Conservation (phyloP, 257 asterid genomes). For the Solanum chiquidenum region DNA sequence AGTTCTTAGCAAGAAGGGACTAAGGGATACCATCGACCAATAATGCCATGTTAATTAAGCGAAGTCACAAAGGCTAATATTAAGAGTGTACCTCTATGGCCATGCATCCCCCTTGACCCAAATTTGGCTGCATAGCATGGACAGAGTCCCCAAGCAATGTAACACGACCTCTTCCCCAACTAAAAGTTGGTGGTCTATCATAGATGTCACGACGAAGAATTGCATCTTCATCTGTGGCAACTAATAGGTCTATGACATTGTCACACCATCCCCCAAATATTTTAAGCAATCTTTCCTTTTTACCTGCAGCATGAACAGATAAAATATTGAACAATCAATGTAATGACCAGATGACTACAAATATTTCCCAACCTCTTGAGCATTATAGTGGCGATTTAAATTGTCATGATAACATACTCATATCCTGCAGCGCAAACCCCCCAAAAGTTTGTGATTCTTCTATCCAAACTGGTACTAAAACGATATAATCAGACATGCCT, state of each 20-base stretch:
- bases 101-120: constrained; percentile 99
- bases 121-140: constrained; percentile 99
- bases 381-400: neutral
- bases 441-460: neutral
- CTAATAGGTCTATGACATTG: constrained; percentile 69
- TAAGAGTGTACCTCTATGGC: constrained; percentile 75
- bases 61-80: neutral
- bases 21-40: neutral
- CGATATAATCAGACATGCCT: neutral
- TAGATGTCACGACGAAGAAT: constrained; percentile 93
- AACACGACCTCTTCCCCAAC: constrained; percentile 94
- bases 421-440: neutral
- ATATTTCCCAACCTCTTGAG: neutral
- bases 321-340: neutral
- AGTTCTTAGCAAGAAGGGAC: neutral
- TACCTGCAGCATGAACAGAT: constrained; percentile 39
- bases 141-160: constrained; percentile 95
- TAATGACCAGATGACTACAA: neutral
- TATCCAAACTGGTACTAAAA: neutral
- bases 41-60: neutral
- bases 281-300: constrained; percentile 65
- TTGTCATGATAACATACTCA: neutral
- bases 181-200: constrained; percentile 57
- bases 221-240: constrained; percentile 78
- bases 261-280: constrained; percentile 94